Base-by-base conservation (phyloP, 2,329 filamentous ascomycete genomes). In the Boeremia exigua region DNA sequence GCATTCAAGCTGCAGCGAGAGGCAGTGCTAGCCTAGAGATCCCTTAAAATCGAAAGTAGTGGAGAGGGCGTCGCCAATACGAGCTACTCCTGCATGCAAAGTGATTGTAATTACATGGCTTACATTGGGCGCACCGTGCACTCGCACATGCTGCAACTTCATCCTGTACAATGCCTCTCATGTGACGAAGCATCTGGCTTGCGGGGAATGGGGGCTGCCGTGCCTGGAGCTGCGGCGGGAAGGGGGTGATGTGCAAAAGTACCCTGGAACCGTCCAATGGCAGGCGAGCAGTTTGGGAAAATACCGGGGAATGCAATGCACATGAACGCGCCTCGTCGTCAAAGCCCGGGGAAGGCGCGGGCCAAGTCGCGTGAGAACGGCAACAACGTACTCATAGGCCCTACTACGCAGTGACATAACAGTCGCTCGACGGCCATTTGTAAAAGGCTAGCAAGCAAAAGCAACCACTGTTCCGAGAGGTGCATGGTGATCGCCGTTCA, bases 1-100 rank as follows among this genome's bases (percentile, higher is more conserved):
- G 72, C 72, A 7, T 76, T 76, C 52, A 65, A 54, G 53, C 54
- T 66, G 23, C 65, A 60, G 48, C 56, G 58, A 27, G 65, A 61
- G 34, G 54, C 42, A 42, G 30, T 17, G 17, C 6, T 30, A 5
- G 53, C 23, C 38, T 37, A 30, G 30, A 38, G 4, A 4, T 43
- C 38, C 14, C 32, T 33, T 15, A 40, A 23, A 29, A n/a, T n/a
- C 38, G 30, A 36, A 19, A 51, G 32, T 17, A 36, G 40, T 46
- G 28, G 25, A 51, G 7, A n/a, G 36, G 32, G 28, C 33, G 28
- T 38, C 36, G 45, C 23, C 50, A 43, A 58, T 27, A 43, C 40
- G 36, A 45, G 42, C 50, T 45, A 32, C 19, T n/a, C 17, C 32
- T 51, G 50, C 46, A 54, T 38, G 46, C 48, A 48, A 32, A 48